phyloP scores from a whole-genome alignment of 306 rosid genomes.

The Canavalia gladiata region DNA sequence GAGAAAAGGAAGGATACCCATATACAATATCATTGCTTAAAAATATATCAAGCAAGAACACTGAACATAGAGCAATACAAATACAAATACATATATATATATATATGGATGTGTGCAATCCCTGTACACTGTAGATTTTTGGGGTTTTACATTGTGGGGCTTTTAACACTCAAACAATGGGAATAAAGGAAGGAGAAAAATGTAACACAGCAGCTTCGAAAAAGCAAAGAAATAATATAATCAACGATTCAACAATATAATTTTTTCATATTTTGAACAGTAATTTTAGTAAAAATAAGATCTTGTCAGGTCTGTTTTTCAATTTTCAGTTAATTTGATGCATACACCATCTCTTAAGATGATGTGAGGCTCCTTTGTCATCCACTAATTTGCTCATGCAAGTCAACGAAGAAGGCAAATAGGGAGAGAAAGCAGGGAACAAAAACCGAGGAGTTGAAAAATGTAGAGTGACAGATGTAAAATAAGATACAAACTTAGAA shows the following conservation, averaged over 20 bases:
- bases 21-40: background rate
- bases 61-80: background rate
- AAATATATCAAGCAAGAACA: background rate
- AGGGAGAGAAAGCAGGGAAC: slow-evolving; percentile 3
- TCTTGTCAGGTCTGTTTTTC: slow-evolving; percentile 34
- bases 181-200: slow-evolving; percentile 17
- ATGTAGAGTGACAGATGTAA: slow-evolving; percentile 31
- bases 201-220: slow-evolving; percentile 31
- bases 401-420: slow-evolving; percentile 32
- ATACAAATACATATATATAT: background rate
- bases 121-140: slow-evolving; percentile 44
- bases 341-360: slow-evolving; percentile 34
- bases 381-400: slow-evolving; percentile 44
- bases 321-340: slow-evolving; percentile 31
- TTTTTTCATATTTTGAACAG: background rate
- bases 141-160: background rate
- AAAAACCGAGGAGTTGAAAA: slow-evolving; percentile 34
- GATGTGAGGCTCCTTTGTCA: slow-evolving; percentile 29
- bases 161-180: slow-evolving; percentile 26
- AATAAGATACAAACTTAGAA: slow-evolving; percentile 43
- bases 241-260: background rate
- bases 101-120: background rate
- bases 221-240: slow-evolving; percentile 19
- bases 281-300: slow-evolving; percentile 16
- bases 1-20: slow-evolving; percentile 30